Evolutionary conservation across 2,329 filamentous ascomycete species (phyloP), one percentile per base, ranked within the genome.

Genomic region (Aureobasidium musti): DNA sequence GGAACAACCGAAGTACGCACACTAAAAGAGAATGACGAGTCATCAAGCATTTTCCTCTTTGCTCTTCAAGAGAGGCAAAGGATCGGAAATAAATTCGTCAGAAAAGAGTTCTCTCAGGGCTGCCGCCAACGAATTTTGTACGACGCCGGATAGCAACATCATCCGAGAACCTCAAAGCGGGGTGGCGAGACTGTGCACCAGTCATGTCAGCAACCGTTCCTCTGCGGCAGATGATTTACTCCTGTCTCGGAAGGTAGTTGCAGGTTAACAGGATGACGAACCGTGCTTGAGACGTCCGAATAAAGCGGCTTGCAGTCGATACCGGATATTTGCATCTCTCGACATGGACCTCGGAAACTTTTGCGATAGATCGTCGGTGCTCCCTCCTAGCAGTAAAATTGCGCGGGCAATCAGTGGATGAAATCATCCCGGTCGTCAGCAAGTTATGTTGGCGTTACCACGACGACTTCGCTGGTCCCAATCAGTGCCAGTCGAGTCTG

Each of bases 171-270:
- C 28, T 45, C 33, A 50, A 37, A 45, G 61, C 50, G 61, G 49
- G 50, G 61, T 65, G 61, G 61, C 61, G 30, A 56, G 28, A 54
- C 39, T 56, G 50, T 54, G 50, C 61, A 14, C 33, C 41, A 47
- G 50, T 54, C 61, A 56, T 65, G 61, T 65, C 37, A 65, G 61
- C 41, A 65, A 33, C 61, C 61, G 49, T 21, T n/a, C 19, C 7
- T 21, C 28, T 63, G 35, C 45, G 23, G 60, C 60, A 43, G 35
- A 63, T 43, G 37, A 53, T 53, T 30, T 13, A 53, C 17, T 56
- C 5, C 14, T 37, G 37, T 56, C 61, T 52, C 23, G 43, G 60
- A 37, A 53, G 37, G 17, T 53, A 47, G 30, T 63, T 23, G 60
- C 60, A 63, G 45, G 33, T 49, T 19, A 50, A n/a, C 30, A 50